Percentiles rank a stretch among this genome's conserved stretches.
phyloP scores from a whole-genome alignment of 2,329 filamentous ascomycete species.

The Xylariaceae sp. region DNA sequence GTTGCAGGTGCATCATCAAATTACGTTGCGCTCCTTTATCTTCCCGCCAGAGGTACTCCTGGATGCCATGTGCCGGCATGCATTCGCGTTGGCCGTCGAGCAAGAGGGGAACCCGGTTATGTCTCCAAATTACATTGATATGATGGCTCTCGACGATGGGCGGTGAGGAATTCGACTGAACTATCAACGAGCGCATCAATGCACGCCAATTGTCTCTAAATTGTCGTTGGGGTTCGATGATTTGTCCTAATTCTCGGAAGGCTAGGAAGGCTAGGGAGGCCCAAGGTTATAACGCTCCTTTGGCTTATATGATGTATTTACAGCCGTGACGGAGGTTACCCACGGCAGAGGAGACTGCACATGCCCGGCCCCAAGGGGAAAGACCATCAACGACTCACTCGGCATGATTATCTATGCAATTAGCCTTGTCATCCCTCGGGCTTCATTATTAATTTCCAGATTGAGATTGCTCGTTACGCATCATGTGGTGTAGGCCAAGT shows the following conservation, averaged over 20 bases:
- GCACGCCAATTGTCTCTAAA: not conserved
- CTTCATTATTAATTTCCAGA: not conserved
- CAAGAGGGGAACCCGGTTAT: not conserved
- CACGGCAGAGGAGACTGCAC: not conserved
- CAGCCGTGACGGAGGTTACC: not conserved
- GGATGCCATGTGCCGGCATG: not conserved
- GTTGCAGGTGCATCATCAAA: too few relatives aligned
- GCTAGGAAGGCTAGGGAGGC: too few relatives aligned
- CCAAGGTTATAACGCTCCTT: not conserved
- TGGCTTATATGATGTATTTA: not conserved
- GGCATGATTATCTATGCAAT: not conserved
- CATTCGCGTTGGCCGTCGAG: not conserved
- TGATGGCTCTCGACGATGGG: not conserved
- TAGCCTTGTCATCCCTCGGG: not conserved
- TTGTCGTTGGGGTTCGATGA: not conserved
- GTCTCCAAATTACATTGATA: not conserved
- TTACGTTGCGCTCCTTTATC: too few relatives aligned
- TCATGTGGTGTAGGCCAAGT: not conserved
- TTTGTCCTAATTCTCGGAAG: not conserved
- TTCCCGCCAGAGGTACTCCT: too few relatives aligned
- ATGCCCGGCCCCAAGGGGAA: not conserved
- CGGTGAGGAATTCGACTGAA: not conserved
- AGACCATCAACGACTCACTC: not conserved
- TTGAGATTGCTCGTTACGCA: not conserved
- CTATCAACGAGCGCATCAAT: not conserved